Evolutionary conservation across 805 yeast genomes (phyloP).

Genomic region (Yueomyces sp.): DNA sequence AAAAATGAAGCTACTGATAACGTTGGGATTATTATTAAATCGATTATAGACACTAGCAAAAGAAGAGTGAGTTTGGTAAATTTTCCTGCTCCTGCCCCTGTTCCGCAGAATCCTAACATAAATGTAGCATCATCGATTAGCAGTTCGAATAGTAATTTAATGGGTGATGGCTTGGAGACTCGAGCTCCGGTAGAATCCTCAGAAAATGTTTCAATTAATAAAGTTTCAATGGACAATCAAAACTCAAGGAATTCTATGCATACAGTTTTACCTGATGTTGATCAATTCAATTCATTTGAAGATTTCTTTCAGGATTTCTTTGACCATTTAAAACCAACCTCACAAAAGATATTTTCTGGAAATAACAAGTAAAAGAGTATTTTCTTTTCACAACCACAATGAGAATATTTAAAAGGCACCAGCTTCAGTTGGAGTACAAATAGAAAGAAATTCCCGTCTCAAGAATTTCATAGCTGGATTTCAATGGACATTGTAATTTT

Average conservation of each 20-base stretch:
- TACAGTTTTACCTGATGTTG: conserved; percentile 29
- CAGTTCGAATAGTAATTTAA: background rate
- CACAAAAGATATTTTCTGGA: conserved; percentile 19
- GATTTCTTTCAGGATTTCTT: conserved; percentile 42
- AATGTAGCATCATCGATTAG: background rate
- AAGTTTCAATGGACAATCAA: background rate
- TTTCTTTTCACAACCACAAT: too few relatives aligned
- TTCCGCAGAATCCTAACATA: background rate
- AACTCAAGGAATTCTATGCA: background rate
- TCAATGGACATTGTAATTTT: too few relatives aligned
- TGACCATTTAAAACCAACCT: conserved; percentile 22
- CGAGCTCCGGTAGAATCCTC: background rate
- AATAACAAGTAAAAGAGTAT: background rate
- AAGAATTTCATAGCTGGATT: too few relatives aligned
- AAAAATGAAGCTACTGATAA: conserved; percentile 48
- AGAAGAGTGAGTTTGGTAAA: conserved; percentile 10
- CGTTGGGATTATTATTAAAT: conserved; percentile 40
- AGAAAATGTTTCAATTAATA: background rate
- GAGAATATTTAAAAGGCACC: too few relatives aligned
- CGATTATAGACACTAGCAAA: conserved; percentile 34
- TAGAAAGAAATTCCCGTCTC: background rate
- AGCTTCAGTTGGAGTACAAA: too few relatives aligned
- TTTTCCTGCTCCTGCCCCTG: conserved; percentile 2
- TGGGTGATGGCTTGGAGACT: background rate
- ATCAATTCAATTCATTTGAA: conserved; percentile 38